Evolutionary conservation across 1,284 basidiomycete species (phyloP).

Genomic region (Sutorius eximius): DNA sequence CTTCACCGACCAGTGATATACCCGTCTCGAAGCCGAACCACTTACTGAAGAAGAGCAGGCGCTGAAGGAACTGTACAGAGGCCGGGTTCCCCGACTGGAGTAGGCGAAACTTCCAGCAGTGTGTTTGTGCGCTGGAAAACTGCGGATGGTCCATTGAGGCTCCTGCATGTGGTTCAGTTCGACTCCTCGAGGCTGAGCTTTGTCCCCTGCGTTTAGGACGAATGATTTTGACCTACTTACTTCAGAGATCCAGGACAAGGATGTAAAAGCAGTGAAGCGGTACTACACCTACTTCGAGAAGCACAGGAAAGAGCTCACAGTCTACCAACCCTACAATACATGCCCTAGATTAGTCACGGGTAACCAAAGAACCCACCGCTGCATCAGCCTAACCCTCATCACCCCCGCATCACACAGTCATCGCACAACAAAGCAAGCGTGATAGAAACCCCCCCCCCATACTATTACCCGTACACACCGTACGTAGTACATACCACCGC

Average conservation of each 20-base stretch:
- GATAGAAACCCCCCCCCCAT: no score
- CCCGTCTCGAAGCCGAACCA: conserved; percentile 63
- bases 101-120: conserved; percentile 90
- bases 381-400: no score
- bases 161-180: not conserved
- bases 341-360: no score
- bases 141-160: conserved; percentile 73
- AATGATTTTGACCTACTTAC: conserved; percentile 79
- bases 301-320: conserved; percentile 38
- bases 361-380: no score
- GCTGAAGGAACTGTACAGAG: conserved; percentile 78
- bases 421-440: no score
- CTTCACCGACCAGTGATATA: not conserved
- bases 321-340: no score
- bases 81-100: conserved; percentile 91
- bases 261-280: conserved; percentile 73
- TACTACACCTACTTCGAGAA: conserved; percentile 91
- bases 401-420: no score
- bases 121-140: conserved; percentile 82
- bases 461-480: no score
- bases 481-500: no score
- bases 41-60: conserved; percentile 84
- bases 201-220: conserved; percentile 51
- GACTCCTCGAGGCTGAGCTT: not conserved
- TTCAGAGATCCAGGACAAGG: conserved; percentile 32